A percentile compares a stretch with the other conserved stretches of the same genome.
Evolutionary conservation across 805 yeast species (phyloP).

Genomic region (Cyberlindnera mississippiensis): DNA sequence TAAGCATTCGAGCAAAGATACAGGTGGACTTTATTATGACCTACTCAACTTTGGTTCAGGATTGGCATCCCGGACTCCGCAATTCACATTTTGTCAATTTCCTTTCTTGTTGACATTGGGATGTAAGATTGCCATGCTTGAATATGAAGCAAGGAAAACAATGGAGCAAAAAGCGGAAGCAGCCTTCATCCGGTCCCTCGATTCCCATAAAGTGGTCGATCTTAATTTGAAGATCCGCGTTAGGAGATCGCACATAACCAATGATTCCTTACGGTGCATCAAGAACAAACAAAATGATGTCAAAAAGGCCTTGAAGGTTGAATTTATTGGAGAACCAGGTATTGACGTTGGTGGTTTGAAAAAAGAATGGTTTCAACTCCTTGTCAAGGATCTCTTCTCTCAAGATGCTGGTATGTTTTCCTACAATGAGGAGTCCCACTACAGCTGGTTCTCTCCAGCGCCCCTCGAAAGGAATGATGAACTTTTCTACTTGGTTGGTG

Average conservation of each 20-base stretch:
- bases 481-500: slow-evolving; percentile 75
- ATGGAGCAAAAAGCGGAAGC: slow-evolving; percentile 90
- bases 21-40: slow-evolving; percentile 8
- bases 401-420: slow-evolving; percentile 65
- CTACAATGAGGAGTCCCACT: slow-evolving; percentile 62
- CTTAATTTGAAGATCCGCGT: slow-evolving; percentile 68
- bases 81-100: slow-evolving; percentile 69
- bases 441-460: slow-evolving; percentile 68
- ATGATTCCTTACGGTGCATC: slow-evolving; percentile 69
- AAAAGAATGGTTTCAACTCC: slow-evolving; percentile 87
- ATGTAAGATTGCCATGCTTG: slow-evolving; percentile 73
- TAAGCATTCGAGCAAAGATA: slow-evolving; percentile 13
- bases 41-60: slow-evolving; percentile 12
- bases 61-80: slow-evolving; percentile 14
- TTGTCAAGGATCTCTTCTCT: slow-evolving; percentile 66
- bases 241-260: slow-evolving; percentile 60
- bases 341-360: slow-evolving; percentile 93
- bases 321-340: slow-evolving; percentile 86
- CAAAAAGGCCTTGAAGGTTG: slow-evolving; percentile 71
- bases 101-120: slow-evolving; percentile 83
- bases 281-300: slow-evolving; percentile 54
- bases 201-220: slow-evolving; percentile 55
- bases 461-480: slow-evolving; percentile 43
- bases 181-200: slow-evolving; percentile 75
- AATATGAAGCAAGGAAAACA: slow-evolving; percentile 71